phyloP scores from a whole-genome alignment of 2,329 filamentous ascomycete species.

The Dactylellina cionopaga region DNA sequence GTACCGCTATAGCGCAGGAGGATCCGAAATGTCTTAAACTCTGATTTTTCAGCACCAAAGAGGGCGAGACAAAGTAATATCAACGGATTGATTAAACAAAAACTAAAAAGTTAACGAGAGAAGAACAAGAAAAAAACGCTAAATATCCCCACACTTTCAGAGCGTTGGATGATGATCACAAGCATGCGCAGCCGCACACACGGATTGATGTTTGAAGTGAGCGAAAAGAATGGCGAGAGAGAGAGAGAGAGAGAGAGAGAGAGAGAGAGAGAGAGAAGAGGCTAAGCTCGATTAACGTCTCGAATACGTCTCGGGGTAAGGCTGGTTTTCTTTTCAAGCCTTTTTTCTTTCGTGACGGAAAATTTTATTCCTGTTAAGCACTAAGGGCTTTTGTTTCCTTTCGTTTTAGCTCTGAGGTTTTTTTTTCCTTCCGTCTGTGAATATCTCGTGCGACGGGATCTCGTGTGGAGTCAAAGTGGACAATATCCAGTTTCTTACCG shows the following conservation, averaged over 20 bases:
- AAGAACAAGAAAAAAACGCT: constrained; percentile 6
- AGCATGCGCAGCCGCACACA: constrained; percentile 28
- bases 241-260: not conserved
- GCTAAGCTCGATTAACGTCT: not conserved
- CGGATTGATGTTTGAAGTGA: not conserved
- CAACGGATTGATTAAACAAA: no score
- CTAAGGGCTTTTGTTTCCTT: not conserved
- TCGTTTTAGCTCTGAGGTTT: not conserved
- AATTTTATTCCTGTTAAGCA: not conserved
- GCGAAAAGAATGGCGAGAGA: not conserved
- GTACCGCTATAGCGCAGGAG: no score
- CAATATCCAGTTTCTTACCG: constrained; percentile 4
- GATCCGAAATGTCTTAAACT: constrained; percentile 32
- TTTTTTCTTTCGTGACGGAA: constrained; percentile 12
- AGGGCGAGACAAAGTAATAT: not conserved
- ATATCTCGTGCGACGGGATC: not conserved
- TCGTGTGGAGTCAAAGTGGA: not conserved
- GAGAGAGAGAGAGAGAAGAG: not conserved
- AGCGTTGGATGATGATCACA: constrained; percentile 5
- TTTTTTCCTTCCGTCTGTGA: not conserved
- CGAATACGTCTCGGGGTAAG: no score
- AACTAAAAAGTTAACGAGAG: constrained; percentile 14
- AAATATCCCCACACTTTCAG: constrained; percentile 7
- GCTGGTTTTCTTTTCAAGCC: no score
- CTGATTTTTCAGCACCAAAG: no score